Base-by-base conservation (phyloP, 495 filamentous ascomycete species). In the Trichoderma gamsii region DNA sequence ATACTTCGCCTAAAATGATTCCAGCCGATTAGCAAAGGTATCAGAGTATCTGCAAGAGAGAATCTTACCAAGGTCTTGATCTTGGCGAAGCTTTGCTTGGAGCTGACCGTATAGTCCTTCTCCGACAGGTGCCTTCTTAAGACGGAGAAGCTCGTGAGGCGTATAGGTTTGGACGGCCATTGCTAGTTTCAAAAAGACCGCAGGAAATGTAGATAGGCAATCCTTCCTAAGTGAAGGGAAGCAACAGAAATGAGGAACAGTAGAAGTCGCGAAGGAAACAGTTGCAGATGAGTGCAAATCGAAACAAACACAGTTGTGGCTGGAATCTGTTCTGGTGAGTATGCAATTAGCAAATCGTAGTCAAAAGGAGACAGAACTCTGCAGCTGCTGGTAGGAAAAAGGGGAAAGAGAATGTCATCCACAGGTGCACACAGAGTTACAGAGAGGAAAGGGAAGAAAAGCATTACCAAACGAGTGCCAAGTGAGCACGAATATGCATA, bases 401-500 rank as follows among this genome's bases (percentile, higher is more conserved):
- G 56, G 7, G n/a, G 3, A 15, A 25, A 25, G 56, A 61, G 25
- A 12, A 4, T 32, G 25, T 15, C n/a, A 23, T 11, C 49, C 29
- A 18, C 5, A 38, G 35, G 35, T 38, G 35, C 35, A 38, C 35
- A 9, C 5, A 38, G 35, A 38, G 5, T 9, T 9, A 0, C 5
- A 38, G 35, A 38, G 35, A 2, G 7, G 6, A 32, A 25, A 16
- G 3, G 4, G 15, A 5, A 32, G n/a, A 61, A 12, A 0, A 32
- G 11, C 15, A 7, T 61, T 61, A 61, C 56, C 56, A 61, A 21
- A 32, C 25, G 29, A 23, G 23, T 32, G 25, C 56, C 25, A 61
- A 32, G 56, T 9, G 23, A 61, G 56, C 56, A 61, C 12, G 16
- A 61, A 32, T 61, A 52, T 61, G 56, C 56, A 61, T 61, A 61